These are phyloP conservation scores for Candida sakaeoensis DNA, from an alignment of 805 yeast genomes.

Conservation along the genomic window DNA sequence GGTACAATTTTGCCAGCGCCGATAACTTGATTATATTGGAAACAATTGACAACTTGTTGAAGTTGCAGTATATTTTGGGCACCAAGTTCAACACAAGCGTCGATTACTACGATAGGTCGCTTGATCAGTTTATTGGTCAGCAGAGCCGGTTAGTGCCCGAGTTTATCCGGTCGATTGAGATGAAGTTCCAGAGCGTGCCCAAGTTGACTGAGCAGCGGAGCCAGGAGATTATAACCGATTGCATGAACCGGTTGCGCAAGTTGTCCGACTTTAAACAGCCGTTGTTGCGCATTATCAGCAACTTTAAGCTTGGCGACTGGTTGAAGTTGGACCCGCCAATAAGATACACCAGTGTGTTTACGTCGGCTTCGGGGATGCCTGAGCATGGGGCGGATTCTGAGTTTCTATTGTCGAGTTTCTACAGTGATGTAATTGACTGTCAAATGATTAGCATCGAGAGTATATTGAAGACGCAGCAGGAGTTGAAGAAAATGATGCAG, in stretches of 20 bases:
- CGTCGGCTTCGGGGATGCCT: constrained; percentile 44
- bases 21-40: constrained; percentile 32
- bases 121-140: constrained; percentile 17
- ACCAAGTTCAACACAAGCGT: constrained; percentile 3
- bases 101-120: constrained; percentile 11
- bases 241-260: constrained; percentile 62
- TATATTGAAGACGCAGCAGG: constrained; percentile 41
- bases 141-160: constrained; percentile 48
- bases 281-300: constrained; percentile 45
- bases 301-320: constrained; percentile 63
- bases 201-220: too few relatives aligned
- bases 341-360: constrained; percentile 40
- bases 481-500: constrained; percentile 41
- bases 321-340: constrained; percentile 50
- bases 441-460: constrained; percentile 63
- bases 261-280: constrained; percentile 60
- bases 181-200: constrained; percentile 50
- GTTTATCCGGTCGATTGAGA: constrained; percentile 53
- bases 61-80: constrained; percentile 17
- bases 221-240: constrained; percentile 68
- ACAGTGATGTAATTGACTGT: constrained; percentile 76
- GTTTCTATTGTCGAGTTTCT: constrained; percentile 59
- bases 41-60: constrained; percentile 42
- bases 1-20: constrained; percentile 13
- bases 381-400: constrained; percentile 40